Base-by-base conservation (phyloP, 2,329 filamentous ascomycete genomes). In the Nemania bipapillata region DNA sequence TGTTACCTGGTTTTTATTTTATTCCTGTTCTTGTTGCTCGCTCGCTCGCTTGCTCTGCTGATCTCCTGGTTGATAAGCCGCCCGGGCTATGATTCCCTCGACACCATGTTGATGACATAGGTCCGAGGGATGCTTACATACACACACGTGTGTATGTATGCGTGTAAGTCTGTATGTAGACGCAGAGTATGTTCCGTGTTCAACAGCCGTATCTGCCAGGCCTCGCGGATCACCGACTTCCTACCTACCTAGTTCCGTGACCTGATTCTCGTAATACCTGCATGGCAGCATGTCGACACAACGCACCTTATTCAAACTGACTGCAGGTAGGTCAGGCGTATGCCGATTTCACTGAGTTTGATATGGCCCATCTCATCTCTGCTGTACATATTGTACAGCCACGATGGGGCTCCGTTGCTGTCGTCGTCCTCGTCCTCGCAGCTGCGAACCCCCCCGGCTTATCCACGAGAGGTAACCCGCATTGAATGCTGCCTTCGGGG, bases 31-130 rank as follows among this genome's bases (percentile, higher is more conserved):
- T 32, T 45, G n/a, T n/a, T 12, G n/a, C n/a, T n/a, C n/a, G n/a
- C n/a, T n/a, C n/a, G n/a, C n/a, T n/a, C n/a, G n/a, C n/a, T n/a
- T n/a, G n/a, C n/a, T n/a, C n/a, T 45, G 47, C 12, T 50, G 52
- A 55, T 61, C 28, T n/a, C 53, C 59, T 45, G 50, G 52, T 35
- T 52, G 49, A 63, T 63, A 63, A 56, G 8, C 42, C 35, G 22
- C 52, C 15, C 9, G 32, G 35, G 35, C 15, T 45, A n/a, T 45
- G n/a, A n/a, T n/a, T n/a, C n/a, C n/a, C n/a, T n/a, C n/a, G n/a
- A n/a, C n/a, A 45, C 40, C 40, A 45, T 20, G n/a, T 8, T 45
- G 40, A 45, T 45, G 15, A 45, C n/a, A 45, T 45, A 45, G 30
- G 9, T 9, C 4, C 30, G 30, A 9, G 30, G 30, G 30, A 32